A percentile compares a stretch with the other conserved stretches of the same genome.
These are phyloP conservation scores for Polyporus arcularius DNA, from an alignment of 768 basidiomycete genomes.

Conservation along the genomic window DNA sequence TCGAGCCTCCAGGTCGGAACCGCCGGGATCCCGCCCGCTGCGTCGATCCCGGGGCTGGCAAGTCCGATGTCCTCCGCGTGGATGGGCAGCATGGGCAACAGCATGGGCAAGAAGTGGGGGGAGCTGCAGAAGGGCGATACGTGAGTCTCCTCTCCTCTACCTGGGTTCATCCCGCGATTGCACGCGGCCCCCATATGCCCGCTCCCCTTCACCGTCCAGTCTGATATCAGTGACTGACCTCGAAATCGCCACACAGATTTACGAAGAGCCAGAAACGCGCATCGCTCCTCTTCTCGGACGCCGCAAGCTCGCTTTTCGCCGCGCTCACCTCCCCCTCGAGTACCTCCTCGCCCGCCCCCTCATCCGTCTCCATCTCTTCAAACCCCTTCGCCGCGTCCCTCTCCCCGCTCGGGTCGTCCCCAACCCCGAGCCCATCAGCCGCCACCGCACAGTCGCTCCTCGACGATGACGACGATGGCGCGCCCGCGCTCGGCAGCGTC, in stretches of 20 bases:
- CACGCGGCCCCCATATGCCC: background rate
- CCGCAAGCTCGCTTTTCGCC: constrained; percentile 56
- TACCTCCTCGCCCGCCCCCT: constrained; percentile 25
- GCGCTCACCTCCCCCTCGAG: constrained; percentile 42
- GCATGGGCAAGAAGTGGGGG: constrained; percentile 60
- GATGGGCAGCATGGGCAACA: constrained; percentile 45
- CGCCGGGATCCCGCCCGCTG: constrained; percentile 33
- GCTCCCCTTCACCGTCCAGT: background rate
- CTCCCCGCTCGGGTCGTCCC: constrained; percentile 18
- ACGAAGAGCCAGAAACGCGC: constrained; percentile 70
- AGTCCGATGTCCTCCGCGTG: constrained; percentile 32
- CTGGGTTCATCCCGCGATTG: background rate
- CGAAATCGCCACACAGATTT: constrained; percentile 43
- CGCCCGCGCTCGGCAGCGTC: constrained; percentile 31
- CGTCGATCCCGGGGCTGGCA: constrained; percentile 41
- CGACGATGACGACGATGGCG: constrained; percentile 34
- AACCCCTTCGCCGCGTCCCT: constrained; percentile 20
- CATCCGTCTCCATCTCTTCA: constrained; percentile 16
- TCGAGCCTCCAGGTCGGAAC: constrained; percentile 15
- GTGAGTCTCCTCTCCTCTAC: constrained; percentile 40
- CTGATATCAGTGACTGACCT: background rate
- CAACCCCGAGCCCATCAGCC: constrained; percentile 1
- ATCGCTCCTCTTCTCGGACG: constrained; percentile 63
- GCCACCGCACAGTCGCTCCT: constrained; percentile 35
- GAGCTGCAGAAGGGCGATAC: constrained; percentile 55